Percentiles rank a stretch among this genome's conserved stretches.
phyloP scores from a whole-genome alignment of 1,284 basidiomycete species.

The Omphalotus olearius region DNA sequence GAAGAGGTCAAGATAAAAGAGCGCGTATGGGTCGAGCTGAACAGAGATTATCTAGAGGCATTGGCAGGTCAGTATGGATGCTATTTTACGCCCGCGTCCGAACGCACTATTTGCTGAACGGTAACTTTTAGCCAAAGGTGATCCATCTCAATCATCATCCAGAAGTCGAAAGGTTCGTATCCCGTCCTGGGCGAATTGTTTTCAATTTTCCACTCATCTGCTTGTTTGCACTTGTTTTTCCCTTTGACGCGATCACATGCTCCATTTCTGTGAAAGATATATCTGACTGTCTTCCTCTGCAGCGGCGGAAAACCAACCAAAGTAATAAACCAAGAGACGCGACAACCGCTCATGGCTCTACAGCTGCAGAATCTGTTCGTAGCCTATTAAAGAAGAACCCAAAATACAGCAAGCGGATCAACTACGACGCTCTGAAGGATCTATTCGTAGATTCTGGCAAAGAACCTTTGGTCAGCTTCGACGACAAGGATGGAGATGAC shows the following conservation, averaged over 20 bases:
- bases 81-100: slow-evolving; percentile 1
- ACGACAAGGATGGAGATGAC: slow-evolving; percentile 43
- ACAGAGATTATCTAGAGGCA: slow-evolving; percentile 90
- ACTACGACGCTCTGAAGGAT: slow-evolving; percentile 80
- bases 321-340: slow-evolving; percentile 69
- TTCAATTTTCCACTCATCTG: slow-evolving; percentile 18
- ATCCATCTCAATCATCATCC: slow-evolving; percentile 49
- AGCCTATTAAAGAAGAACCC: slow-evolving; percentile 79
- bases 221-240: background rate
- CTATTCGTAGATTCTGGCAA: slow-evolving; percentile 63
- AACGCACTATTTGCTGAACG: slow-evolving; percentile 37
- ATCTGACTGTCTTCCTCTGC: slow-evolving; percentile 1
- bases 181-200: slow-evolving; percentile 25
- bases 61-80: slow-evolving; percentile 63
- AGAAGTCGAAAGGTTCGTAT: slow-evolving; percentile 75
- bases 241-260: background rate
- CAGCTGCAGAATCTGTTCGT: slow-evolving; percentile 76
- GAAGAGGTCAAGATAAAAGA: slow-evolving; percentile 91
- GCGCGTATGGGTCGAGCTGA: slow-evolving; percentile 95
- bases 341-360: slow-evolving; percentile 65
- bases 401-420: slow-evolving; percentile 86
- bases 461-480: slow-evolving; percentile 27
- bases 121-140: slow-evolving; percentile 58
- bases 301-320: slow-evolving; percentile 65
- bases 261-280: background rate